Evolutionary conservation across 192 early-diverging fungal genomes (phyloP).

Genomic region (Chytriomyces hyalinus): DNA sequence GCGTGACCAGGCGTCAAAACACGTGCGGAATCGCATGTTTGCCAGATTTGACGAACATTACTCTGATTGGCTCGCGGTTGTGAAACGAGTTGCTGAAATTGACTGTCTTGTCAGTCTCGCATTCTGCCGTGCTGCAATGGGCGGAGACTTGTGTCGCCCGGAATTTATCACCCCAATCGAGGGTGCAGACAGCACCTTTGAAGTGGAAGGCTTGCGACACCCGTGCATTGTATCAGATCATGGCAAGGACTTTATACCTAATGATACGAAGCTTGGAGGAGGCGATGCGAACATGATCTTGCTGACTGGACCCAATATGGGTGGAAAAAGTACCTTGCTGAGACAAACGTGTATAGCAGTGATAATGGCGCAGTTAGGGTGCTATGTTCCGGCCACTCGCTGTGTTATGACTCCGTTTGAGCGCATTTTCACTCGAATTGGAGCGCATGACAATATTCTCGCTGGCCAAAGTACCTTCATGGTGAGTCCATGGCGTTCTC

Average conservation of each 20-base stretch:
- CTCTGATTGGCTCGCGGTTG: constrained; percentile 68
- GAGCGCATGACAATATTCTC: constrained; percentile 94
- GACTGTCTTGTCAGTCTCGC: constrained; percentile 86
- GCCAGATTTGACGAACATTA: constrained; percentile 84
- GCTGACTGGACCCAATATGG: constrained; percentile 99
- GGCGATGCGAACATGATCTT: constrained; percentile 77
- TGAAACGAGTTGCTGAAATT: constrained; percentile 78
- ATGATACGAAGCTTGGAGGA: constrained; percentile 85
- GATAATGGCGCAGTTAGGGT: constrained; percentile 95
- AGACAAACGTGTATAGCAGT: constrained; percentile 94
- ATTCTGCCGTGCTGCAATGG: constrained; percentile 52
- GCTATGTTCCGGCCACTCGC: constrained; percentile 85
- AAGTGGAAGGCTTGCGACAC: constrained; percentile 90
- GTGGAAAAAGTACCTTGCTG: constrained; percentile 96
- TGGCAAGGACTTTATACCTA: constrained; percentile 87
- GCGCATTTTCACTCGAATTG: constrained; percentile 96
- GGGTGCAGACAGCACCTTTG: constrained; percentile 61
- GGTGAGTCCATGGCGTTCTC: constrained; percentile 40
- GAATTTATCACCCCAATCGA: constrained; percentile 67
- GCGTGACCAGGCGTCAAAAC: constrained; percentile 73
- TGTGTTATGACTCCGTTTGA: constrained; percentile 84
- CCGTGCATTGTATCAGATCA: constrained; percentile 78
- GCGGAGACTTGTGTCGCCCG: constrained; percentile 85
- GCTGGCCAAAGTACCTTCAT: constrained; percentile 97
- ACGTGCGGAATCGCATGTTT: constrained; percentile 78